These are phyloP conservation scores for Hippophae gyantsensis DNA, from an alignment of 306 rosid genomes.

Conservation along the genomic window DNA sequence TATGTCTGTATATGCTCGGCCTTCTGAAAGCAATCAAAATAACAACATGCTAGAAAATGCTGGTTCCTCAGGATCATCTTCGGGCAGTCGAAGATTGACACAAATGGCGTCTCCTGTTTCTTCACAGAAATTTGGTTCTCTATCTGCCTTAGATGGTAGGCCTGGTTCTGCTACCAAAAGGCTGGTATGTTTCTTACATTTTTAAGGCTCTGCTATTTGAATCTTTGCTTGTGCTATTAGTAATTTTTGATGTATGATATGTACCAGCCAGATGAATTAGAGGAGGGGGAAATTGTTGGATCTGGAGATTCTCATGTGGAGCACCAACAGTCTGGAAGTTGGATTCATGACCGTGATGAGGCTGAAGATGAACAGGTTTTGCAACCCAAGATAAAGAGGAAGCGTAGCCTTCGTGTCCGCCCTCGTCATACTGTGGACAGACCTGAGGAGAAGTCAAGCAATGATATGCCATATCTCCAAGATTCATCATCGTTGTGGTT, in stretches of 20 bases:
- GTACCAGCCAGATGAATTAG: slow-evolving; percentile 78
- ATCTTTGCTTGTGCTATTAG: slow-evolving; percentile 19
- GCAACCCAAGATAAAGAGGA: slow-evolving; percentile 85
- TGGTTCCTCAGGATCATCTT: slow-evolving; percentile 72
- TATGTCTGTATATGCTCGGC: slow-evolving; percentile 46
- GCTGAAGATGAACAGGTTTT: slow-evolving; percentile 90
- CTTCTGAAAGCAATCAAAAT: slow-evolving; percentile 43
- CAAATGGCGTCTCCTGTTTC: slow-evolving; percentile 56
- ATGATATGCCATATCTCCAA: slow-evolving; percentile 51
- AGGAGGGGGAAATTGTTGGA: slow-evolving; percentile 92
- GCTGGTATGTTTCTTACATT: slow-evolving; percentile 43
- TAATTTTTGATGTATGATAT: slow-evolving; percentile 21
- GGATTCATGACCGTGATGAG: slow-evolving; percentile 90
- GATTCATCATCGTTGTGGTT: slow-evolving; percentile 55
- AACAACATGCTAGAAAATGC: slow-evolving; percentile 55
- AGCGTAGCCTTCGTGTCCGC: slow-evolving; percentile 82
- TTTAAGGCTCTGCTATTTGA: slow-evolving; percentile 17
- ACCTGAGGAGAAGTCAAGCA: slow-evolving; percentile 62
- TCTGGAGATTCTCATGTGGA: slow-evolving; percentile 93
- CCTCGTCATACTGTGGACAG: slow-evolving; percentile 69
- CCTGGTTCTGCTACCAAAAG: slow-evolving; percentile 65
- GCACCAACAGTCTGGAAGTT: slow-evolving; percentile 85
- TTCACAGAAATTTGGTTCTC: slow-evolving; percentile 86
- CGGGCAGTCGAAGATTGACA: slow-evolving; percentile 51
- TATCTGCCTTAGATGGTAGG: slow-evolving; percentile 76